Evolutionary conservation across 306 rosid species (phyloP).

Genomic region (Biancaea sappan): DNA sequence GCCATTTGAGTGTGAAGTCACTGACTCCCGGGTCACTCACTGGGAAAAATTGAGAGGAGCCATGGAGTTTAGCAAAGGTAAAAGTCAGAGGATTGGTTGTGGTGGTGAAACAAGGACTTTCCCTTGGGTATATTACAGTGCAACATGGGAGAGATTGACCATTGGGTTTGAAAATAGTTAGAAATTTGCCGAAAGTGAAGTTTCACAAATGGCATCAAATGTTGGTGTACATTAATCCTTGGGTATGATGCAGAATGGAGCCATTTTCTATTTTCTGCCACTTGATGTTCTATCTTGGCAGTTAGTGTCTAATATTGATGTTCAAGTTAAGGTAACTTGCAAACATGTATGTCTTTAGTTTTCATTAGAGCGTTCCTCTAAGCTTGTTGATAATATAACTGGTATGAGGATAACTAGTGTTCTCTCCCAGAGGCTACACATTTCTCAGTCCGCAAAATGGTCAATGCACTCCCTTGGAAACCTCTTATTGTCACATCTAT

Average conservation of each 20-base stretch:
- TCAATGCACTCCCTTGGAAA: background rate
- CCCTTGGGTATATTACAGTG: constrained; percentile 15
- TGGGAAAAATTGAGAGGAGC: background rate
- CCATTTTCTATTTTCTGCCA: background rate
- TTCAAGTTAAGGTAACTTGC: background rate
- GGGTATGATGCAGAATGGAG: background rate
- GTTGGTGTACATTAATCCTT: background rate
- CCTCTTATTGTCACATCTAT: background rate
- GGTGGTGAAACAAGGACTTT: constrained; percentile 1
- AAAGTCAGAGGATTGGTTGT: background rate
- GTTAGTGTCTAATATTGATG: constrained; percentile 10
- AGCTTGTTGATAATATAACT: background rate
- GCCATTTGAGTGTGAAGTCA: constrained; percentile 32
- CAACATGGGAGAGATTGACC: background rate
- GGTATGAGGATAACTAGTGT: background rate
- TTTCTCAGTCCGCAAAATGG: background rate
- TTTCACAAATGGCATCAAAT: background rate
- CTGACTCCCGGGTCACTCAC: background rate
- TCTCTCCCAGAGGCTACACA: background rate
- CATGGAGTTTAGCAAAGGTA: background rate
- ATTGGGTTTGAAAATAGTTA: background rate
- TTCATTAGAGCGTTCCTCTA: background rate
- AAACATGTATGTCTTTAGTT: background rate
- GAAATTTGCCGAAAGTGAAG: background rate
- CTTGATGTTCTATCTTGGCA: background rate